These are phyloP conservation scores for Porogramme epimiltina DNA, from an alignment of 1,284 basidiomycete genomes.

Conservation along the genomic window DNA sequence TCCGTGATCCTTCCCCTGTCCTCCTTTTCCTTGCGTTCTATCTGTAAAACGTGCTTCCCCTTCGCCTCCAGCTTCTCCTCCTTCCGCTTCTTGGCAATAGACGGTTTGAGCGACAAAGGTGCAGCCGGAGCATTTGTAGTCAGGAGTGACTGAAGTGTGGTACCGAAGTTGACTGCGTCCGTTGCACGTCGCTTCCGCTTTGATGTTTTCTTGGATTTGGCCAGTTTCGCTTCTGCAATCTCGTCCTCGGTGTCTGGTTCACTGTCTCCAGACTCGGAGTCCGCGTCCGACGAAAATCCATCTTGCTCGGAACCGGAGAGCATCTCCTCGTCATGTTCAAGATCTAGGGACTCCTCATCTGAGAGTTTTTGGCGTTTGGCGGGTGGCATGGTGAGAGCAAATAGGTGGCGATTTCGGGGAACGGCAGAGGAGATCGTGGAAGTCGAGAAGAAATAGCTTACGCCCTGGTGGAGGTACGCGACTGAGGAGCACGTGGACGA, in stretches of 20 bases:
- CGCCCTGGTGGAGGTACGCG: not conserved
- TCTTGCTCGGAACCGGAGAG: constrained; percentile 28
- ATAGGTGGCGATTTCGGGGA: too few species aligned
- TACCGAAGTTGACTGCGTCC: constrained; percentile 70
- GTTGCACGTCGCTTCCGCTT: constrained; percentile 82
- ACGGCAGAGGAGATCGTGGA: not conserved
- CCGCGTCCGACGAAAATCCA: constrained; percentile 24
- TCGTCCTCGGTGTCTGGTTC: constrained; percentile 61
- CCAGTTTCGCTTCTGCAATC: constrained; percentile 50
- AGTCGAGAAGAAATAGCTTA: not conserved
- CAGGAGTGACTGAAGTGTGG: constrained; percentile 68
- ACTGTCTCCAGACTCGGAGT: constrained; percentile 10
- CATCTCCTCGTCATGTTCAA: constrained; percentile 29
- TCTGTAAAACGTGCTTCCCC: constrained; percentile 67
- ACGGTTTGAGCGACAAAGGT: constrained; percentile 78
- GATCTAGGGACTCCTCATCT: constrained; percentile 13
- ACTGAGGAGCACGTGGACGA: not conserved
- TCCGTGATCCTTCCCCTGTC: constrained; percentile 72
- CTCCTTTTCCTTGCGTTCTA: constrained; percentile 76
- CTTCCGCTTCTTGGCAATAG: constrained; percentile 63
- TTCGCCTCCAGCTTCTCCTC: constrained; percentile 72
- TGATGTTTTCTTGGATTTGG: constrained; percentile 74
- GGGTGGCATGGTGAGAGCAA: constrained; percentile 24
- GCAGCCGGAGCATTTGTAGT: constrained; percentile 66
- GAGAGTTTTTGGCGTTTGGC: constrained; percentile 31